Evolutionary conservation across 2,329 filamentous ascomycete species (phyloP), one percentile per base, ranked within the genome.

Genomic region (Trichoderma asperellum): DNA sequence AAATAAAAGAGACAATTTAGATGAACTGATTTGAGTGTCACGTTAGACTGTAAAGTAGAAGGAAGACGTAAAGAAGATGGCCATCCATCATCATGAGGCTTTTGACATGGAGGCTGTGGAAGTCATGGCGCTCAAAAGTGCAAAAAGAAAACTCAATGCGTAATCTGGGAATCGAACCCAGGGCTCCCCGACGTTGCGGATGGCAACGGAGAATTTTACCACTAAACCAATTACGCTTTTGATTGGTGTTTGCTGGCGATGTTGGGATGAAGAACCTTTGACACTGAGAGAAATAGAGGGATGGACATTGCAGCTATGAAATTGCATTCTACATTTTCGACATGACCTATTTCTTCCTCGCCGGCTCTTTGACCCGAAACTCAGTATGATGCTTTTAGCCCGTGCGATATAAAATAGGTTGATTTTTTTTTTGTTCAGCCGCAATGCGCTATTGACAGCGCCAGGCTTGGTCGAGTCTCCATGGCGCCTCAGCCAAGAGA

Each of bases 141-240:
- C 29, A 58, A 32, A 58, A 32, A 58, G 29, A 58, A 7, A 24
- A n/a, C 1, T 32, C 14, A 11, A 58, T 72, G 71, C 71, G 71
- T 71, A 70, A 72, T 72, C 71, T 72, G 71, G 71, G 71, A 72
- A 72, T 72, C 71, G 70, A 72, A 72, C 70, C 71, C 71, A 72
- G 71, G 69, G 71, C 71, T 72, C 71, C 71, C 71, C 70, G 70
- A 72, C 71, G 71, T 68, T 72, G 71, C 69, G 59, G 71, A 72
- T 72, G 71, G 71, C 71, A 72, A 72, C 71, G 70, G 70, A 72
- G 71, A 72, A 72, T 72, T 72, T 72, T 72, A 72, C 70, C 70
- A 72, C 71, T 72, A 70, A 72, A 72, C 71, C 70, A 72, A 72
- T 71, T 70, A 71, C 71, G 71, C 73, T 72, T 47, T 40, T 59